Base-by-base conservation (phyloP, 208 protist genomes). In the Acanthamoeba castellanii region DNA sequence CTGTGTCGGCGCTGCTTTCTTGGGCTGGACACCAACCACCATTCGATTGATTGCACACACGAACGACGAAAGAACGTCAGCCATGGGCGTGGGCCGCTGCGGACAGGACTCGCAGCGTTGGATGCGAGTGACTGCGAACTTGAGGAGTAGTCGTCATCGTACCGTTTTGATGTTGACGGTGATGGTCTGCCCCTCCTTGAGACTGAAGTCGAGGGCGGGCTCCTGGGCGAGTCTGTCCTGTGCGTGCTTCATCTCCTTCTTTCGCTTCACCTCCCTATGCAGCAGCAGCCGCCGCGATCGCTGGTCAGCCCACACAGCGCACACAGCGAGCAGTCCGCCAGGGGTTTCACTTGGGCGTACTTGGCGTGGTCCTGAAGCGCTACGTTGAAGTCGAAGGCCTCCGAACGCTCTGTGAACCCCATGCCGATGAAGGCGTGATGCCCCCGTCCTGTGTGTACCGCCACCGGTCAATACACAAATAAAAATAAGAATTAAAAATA, bases 331-430 rank as follows among this genome's bases (percentile, higher is more conserved):
- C n/a, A n/a, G n/a, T n/a, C n/a, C n/a, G 57, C 42, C 22, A 70
- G 57, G 32, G 72, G 14, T 66, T 14, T 59, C 74, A 22, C 52
- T 45, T 14, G 57, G 32, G 47, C 13, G n/a, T 76, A 95, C 92
- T 95, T 88, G 74, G 74, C 59, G 37, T 95, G 92, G n/a, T 88
- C 74, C 42, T 95, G 92, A 13, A 95, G n/a, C 9, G 92, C 92
- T 1, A 95, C 92, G 76, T 95, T 95, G 74, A 95, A 95, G 61
- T 95, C 92, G 89, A 95, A 95, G n/a, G 92, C 74, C 59, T 84
- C 92, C 25, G 59, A 55, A 34, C 92, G 74, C 61, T 95, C 92
- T 30, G 52, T 68, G 55, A 95, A 95, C 7, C 92, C 92, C 92
- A 95, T 95, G 32, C 92, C 92, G 57, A 95, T 89, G n/a, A 90